phyloP scores from a whole-genome alignment of 2,329 filamentous ascomycete species.

The Dactylellina leptospora region DNA sequence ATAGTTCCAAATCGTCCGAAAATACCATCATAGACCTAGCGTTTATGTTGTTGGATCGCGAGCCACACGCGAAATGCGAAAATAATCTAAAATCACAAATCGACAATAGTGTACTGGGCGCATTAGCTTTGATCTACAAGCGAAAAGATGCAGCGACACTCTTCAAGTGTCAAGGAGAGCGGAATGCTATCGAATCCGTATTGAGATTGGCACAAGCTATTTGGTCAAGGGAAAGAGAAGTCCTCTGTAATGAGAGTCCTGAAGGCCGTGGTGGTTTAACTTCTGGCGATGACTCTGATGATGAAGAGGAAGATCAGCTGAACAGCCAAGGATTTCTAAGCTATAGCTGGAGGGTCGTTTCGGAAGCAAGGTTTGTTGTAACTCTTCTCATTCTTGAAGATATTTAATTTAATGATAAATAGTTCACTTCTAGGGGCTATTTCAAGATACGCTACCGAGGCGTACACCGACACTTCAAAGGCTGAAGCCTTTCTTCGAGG shows the following conservation, averaged over 20 bases:
- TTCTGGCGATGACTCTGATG: conserved; percentile 66
- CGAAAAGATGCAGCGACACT: conserved; percentile 57
- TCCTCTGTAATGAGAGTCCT: conserved; percentile 92
- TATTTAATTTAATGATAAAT: conserved; percentile 3
- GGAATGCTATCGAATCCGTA: conserved; percentile 61
- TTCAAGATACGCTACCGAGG: conserved; percentile 60
- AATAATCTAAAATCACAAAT: conserved; percentile 68
- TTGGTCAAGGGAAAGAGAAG: conserved; percentile 77
- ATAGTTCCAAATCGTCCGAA: conserved; percentile 14
- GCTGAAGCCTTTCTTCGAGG: conserved; percentile 67
- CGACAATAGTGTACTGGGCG: conserved; percentile 61
- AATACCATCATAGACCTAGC: conserved; percentile 13
- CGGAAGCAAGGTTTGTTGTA: conserved; percentile 88
- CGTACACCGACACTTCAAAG: conserved; percentile 55
- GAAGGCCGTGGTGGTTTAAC: conserved; percentile 82
- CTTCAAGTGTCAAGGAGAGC: conserved; percentile 64
- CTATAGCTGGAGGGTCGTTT: conserved; percentile 93
- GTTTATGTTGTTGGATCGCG: conserved; percentile 23
- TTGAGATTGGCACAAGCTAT: conserved; percentile 72
- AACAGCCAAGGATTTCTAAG: conserved; percentile 90
- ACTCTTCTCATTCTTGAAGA: conserved; percentile 11
- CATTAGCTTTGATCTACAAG: conserved; percentile 47
- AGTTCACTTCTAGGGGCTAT: conserved; percentile 58
- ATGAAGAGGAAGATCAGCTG: conserved; percentile 62
- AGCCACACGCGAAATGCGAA: conserved; percentile 4